Percentiles rank a stretch among this genome's conserved stretches.
phyloP scores from a whole-genome alignment of 331 rosid species.

The Quercus tomentella region DNA sequence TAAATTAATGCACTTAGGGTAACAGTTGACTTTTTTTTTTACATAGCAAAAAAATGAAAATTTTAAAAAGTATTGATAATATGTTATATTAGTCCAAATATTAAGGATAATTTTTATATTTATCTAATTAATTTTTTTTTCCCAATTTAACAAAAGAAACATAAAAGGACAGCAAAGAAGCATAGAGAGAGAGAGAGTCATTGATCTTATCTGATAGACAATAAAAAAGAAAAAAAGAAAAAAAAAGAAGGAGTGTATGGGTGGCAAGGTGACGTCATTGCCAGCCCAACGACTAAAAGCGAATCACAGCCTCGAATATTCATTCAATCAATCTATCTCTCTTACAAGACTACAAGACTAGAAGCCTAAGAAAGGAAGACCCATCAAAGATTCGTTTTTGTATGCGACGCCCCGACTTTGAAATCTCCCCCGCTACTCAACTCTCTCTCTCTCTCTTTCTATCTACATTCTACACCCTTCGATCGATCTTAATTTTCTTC shows the following conservation, averaged over 20 bases:
- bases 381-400: slow-evolving; percentile 53
- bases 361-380: background rate
- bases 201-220: slow-evolving; percentile 50
- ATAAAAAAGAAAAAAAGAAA: background rate
- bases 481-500: background rate
- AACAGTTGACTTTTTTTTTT: too few species aligned
- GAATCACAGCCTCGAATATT: slow-evolving; percentile 52
- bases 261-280: slow-evolving; percentile 27
- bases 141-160: too few species aligned
- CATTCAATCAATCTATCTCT: slow-evolving; percentile 16
- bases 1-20: too few species aligned
- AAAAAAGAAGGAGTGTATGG: background rate
- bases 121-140: too few species aligned
- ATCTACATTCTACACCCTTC: too few species aligned
- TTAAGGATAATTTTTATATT: too few species aligned
- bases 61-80: too few species aligned
- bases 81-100: too few species aligned
- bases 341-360: background rate
- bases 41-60: too few species aligned
- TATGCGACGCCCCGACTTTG: slow-evolving; percentile 94
- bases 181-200: background rate
- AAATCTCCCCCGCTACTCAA: slow-evolving; percentile 8
- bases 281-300: slow-evolving; percentile 37
- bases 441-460: background rate
- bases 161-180: too few species aligned